phyloP scores from a whole-genome alignment of 768 basidiomycete genomes.

The Trametes maxima region DNA sequence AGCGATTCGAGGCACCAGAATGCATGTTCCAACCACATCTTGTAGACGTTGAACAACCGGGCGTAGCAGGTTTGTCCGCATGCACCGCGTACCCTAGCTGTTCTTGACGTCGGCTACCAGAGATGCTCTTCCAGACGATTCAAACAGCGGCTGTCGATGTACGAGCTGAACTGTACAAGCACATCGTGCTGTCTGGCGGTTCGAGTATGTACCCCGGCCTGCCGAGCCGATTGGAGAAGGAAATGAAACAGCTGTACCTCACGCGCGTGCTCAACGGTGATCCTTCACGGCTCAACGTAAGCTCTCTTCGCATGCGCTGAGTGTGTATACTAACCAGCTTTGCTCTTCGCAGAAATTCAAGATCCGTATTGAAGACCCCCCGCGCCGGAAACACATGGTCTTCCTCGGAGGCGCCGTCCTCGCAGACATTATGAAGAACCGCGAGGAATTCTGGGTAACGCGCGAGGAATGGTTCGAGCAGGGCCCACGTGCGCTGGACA shows the following conservation, averaged over 20 bases:
- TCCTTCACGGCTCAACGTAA: constrained; percentile 80
- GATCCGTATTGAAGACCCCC: constrained; percentile 97
- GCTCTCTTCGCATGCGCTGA: constrained; percentile 36
- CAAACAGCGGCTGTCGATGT: constrained; percentile 89
- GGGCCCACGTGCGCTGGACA: constrained; percentile 79
- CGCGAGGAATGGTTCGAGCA: constrained; percentile 96
- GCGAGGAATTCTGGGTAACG: constrained; percentile 94
- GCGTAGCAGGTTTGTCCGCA: constrained; percentile 74
- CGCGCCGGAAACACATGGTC: constrained; percentile 98
- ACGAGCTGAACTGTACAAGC: constrained; percentile 92
- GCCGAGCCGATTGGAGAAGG: constrained; percentile 95
- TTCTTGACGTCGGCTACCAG: constrained; percentile 39
- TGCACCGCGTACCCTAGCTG: background rate
- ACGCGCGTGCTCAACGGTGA: constrained; percentile 86
- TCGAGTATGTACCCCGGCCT: constrained; percentile 99
- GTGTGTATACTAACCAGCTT: background rate
- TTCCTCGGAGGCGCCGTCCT: constrained; percentile 99
- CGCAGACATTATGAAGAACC: constrained; percentile 96
- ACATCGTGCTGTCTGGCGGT: constrained; percentile 96
- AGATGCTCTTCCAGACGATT: constrained; percentile 97
- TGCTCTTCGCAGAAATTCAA: constrained; percentile 85
- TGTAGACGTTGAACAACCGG: constrained; percentile 95
- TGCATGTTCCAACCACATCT: constrained; percentile 99
- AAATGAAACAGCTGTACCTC: constrained; percentile 99
- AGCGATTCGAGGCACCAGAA: constrained; percentile 98